Base-by-base conservation (phyloP, 1,139 yeast genomes). In the Eremothecium gossypii region DNA sequence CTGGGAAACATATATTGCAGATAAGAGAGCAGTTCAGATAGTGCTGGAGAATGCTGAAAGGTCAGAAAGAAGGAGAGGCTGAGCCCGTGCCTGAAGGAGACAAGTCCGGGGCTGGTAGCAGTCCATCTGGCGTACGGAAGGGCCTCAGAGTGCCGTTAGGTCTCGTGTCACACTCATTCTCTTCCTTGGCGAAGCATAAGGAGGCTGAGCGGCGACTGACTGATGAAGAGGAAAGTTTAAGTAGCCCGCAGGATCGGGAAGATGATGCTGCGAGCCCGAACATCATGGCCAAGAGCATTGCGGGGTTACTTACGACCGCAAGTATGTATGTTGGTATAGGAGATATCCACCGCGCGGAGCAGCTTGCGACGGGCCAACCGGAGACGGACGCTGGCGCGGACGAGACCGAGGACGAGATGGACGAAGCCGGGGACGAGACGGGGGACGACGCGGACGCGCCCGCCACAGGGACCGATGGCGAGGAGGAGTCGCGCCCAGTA, bases 321-420 rank as follows among this genome's bases (percentile, higher is more conserved):
- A 70, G 75, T 47, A 67, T 74, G 42, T 73, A 69, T 53, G 73
- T 73, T 1, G 79, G 78, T 4, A 64, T 71, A 50, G 57, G 58
- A n/a, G 55, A 52, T 27, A 49, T 48, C 9, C 55, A 55, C 27
- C 56, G 53, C 33, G 47, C 56, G 3, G 41, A 46, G 17, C 52
- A 55, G 3, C 58, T 63, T 12, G 45, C 49, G 23, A 42, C 53
- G 32, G 49, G 46, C 9, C 48, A 52, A 7, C 51, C 49, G 17
- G 45, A 39, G 6, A 44, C 32, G 23, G 52, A 38, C 28, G 20
- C 29, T 23, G 45, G 33, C 12, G 41, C 42, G 8, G 49, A 41
- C 9, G 44, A 33, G n/a, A 33, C 40, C 11, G 47, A 45, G 9
- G 39, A 33, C 2, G 40, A 40, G 3, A 36, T 29, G 27, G 43